Percentiles rank a stretch among this genome's conserved stretches.
Conservation (phyloP, 2,329 filamentous ascomycete species). For the Ceratocystis cubensis region DNA sequence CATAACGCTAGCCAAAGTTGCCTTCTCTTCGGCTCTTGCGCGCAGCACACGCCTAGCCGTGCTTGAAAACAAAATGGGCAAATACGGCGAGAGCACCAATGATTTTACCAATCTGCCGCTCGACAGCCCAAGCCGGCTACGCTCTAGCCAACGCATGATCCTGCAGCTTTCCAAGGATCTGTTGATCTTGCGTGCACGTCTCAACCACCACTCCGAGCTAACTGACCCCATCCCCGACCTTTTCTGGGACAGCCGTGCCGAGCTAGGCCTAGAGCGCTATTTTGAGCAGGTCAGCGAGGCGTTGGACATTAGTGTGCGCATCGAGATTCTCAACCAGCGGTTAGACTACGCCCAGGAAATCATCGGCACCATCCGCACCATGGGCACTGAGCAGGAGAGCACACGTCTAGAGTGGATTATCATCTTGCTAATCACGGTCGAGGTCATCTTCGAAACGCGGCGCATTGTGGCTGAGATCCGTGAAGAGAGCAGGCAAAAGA, state of each 20-base stretch:
- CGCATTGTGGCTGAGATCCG: slow-evolving; percentile 54
- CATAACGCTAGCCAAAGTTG: slow-evolving; percentile 77
- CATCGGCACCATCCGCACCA: slow-evolving; percentile 73
- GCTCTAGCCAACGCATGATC: slow-evolving; percentile 56
- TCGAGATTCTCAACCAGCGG: slow-evolving; percentile 86
- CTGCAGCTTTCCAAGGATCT: slow-evolving; percentile 89
- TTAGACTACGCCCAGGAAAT: slow-evolving; percentile 98
- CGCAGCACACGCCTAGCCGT: slow-evolving; percentile 88
- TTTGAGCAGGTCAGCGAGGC: slow-evolving; percentile 88
- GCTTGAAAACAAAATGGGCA: slow-evolving; percentile 66
- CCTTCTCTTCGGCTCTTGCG: slow-evolving; percentile 87
- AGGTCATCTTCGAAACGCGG: slow-evolving; percentile 77
- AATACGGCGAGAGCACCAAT: slow-evolving; percentile 78
- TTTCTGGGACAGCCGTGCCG: slow-evolving; percentile 87
- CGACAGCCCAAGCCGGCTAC: slow-evolving; percentile 43
- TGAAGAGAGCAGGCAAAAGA: slow-evolving; percentile 28
- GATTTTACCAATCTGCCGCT: slow-evolving; percentile 62
- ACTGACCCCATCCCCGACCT: slow-evolving; percentile 91
- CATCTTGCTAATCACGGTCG: slow-evolving; percentile 82
- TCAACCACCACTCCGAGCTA: slow-evolving; percentile 94
- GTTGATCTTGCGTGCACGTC: slow-evolving; percentile 72
- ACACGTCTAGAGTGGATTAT: slow-evolving; percentile 89
- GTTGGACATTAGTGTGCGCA: slow-evolving; percentile 81
- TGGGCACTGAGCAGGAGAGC: slow-evolving; percentile 81
- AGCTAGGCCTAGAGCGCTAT: slow-evolving; percentile 82